These are phyloP conservation scores for Penicillium sp. DNA, from an alignment of 2,329 filamentous ascomycete genomes.

Conservation along the genomic window DNA sequence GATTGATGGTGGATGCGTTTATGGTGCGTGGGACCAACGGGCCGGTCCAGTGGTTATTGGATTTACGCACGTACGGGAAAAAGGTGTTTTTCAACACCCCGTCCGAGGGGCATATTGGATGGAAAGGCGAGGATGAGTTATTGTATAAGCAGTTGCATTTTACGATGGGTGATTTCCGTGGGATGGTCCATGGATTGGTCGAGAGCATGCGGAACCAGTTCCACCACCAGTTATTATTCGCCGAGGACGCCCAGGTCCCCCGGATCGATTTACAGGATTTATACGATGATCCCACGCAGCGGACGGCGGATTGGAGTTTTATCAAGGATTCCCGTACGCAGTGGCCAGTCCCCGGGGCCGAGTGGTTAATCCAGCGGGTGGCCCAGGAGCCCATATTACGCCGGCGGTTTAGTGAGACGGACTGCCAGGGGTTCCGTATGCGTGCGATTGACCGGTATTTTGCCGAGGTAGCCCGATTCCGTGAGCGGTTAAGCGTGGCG, in stretches of 20 bases:
- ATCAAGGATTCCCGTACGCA: background rate
- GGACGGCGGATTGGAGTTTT: background rate
- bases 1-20: background rate
- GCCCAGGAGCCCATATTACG: background rate
- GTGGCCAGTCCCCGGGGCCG: background rate
- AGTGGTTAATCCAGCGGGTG: slow-evolving; percentile 1
- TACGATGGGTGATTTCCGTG: too few relatives aligned
- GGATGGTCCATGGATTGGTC: too few relatives aligned
- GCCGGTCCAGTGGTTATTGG: background rate
- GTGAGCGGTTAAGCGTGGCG: too few relatives aligned
- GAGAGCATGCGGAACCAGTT: too few relatives aligned
- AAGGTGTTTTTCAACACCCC: background rate
- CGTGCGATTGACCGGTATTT: too few relatives aligned
- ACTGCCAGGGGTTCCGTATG: background rate
- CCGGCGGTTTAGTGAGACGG: background rate
- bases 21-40: background rate
- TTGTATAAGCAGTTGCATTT: too few relatives aligned
- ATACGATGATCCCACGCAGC: background rate
- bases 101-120: background rate
- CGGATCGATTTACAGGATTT: background rate
- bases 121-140: background rate
- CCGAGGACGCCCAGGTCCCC: background rate
- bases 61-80: background rate
- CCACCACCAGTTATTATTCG: too few relatives aligned
- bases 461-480: too few relatives aligned